These are phyloP conservation scores for Aleurites moluccanus DNA, from an alignment of 441 rosid genomes.

Conservation along the genomic window DNA sequence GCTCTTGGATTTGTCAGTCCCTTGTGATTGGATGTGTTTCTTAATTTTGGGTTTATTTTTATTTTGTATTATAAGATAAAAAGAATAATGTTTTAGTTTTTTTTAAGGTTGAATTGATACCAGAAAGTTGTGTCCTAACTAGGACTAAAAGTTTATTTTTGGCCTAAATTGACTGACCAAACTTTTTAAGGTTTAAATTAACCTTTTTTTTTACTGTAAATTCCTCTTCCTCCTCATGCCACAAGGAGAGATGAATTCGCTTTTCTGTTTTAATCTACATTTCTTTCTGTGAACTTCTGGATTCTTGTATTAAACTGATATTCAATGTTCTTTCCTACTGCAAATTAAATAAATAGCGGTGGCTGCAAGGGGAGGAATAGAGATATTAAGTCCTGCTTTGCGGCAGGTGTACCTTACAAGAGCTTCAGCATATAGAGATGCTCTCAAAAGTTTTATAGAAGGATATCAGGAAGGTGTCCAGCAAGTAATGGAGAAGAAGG, in stretches of 20 bases:
- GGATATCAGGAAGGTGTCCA: slow-evolving; percentile 89
- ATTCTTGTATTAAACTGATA: slow-evolving; percentile 17
- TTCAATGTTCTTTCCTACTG: background rate
- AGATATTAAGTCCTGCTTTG: slow-evolving; percentile 81
- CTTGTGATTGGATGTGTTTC: background rate
- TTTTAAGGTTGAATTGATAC: background rate
- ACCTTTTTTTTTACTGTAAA: background rate
- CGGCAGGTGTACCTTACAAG: slow-evolving; percentile 83
- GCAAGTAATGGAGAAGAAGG: slow-evolving; percentile 64
- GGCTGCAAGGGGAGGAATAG: slow-evolving; percentile 94
- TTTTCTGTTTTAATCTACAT: background rate
- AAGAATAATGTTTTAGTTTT: background rate
- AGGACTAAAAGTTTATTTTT: background rate
- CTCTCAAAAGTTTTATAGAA: slow-evolving; percentile 65
- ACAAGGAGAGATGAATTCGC: background rate
- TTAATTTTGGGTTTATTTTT: background rate
- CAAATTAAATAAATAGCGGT: slow-evolving; percentile 47
- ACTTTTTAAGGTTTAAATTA: background rate
- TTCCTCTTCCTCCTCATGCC: background rate
- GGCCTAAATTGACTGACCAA: background rate
- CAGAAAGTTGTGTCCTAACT: background rate
- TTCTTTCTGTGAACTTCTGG: background rate
- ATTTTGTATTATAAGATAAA: background rate
- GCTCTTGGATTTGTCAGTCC: too few species aligned
- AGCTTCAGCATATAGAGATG: slow-evolving; percentile 82